Conservation (phyloP, 306 rosid genomes). For the Quercus gilva region DNA sequence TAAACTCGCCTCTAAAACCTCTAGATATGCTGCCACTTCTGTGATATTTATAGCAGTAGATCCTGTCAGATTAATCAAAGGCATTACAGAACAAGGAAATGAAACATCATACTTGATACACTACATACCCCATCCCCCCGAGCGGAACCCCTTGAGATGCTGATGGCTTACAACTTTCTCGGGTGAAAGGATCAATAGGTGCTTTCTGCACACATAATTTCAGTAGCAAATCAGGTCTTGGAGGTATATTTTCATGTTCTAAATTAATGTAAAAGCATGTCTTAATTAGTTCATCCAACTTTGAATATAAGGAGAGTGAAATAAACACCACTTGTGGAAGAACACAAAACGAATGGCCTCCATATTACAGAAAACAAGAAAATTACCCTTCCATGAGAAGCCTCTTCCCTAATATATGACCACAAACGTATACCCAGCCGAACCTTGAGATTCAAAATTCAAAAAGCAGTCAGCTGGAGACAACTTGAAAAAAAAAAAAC, state of each 20-base stretch:
- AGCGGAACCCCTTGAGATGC: conserved; percentile 99
- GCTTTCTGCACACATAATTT: conserved; percentile 74
- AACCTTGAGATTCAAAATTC: conserved; percentile 53
- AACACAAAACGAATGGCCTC: conserved; percentile 4
- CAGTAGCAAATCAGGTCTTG: conserved; percentile 19
- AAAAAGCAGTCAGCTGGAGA: conserved; percentile 15
- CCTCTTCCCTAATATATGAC: conserved; percentile 98
- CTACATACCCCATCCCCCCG: conserved; percentile 97
- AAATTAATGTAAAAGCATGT: background rate
- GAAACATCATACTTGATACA: conserved; percentile 7
- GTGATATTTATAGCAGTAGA: conserved; percentile 24
- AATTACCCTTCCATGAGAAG: conserved; percentile 98
- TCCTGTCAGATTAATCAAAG: conserved; percentile 19
- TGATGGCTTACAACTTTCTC: conserved; percentile 96
- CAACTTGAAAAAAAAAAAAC: background rate
- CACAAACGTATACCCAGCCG: conserved; percentile 88
- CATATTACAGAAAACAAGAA: conserved; percentile 14
- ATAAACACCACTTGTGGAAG: background rate
- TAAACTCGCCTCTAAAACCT: conserved; percentile 97
- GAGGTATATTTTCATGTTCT: conserved; percentile 23
- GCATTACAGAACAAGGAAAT: background rate
- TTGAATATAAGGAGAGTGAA: background rate
- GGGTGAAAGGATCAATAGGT: conserved; percentile 95
- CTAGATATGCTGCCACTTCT: conserved; percentile 99
- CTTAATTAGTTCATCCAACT: background rate